Evolutionary conservation across 2,329 filamentous ascomycete species (phyloP).

Genomic region (Trichoderma semiorbis): DNA sequence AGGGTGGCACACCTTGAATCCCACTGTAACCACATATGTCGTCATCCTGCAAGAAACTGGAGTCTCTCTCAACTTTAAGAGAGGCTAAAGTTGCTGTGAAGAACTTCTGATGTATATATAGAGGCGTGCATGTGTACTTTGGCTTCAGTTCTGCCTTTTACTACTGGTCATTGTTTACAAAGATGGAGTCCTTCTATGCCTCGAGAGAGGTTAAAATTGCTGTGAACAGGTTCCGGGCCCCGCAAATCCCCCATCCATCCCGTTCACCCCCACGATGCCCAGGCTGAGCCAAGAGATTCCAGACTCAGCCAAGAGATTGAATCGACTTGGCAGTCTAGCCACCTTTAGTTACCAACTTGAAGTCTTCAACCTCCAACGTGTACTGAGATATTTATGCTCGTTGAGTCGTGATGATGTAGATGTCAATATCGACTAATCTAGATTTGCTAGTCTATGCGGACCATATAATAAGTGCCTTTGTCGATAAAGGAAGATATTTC

Average conservation of each 20-base stretch:
- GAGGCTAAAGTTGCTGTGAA: too few relatives aligned
- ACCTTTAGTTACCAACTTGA: neutral
- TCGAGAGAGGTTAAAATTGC: too few relatives aligned
- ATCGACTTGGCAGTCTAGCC: neutral
- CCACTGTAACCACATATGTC: too few relatives aligned
- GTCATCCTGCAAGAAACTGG: too few relatives aligned
- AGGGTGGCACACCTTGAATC: too few relatives aligned
- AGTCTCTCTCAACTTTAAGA: too few relatives aligned
- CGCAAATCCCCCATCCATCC: neutral
- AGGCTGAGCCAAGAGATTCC: neutral
- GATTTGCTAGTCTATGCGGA: neutral
- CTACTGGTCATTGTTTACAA: neutral
- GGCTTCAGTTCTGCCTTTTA: too few relatives aligned
- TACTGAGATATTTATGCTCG: neutral
- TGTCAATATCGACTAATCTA: fast-evolving
- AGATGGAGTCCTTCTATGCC: neutral
- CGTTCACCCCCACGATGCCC: neutral
- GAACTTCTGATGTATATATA: too few relatives aligned
- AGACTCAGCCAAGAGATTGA: neutral
- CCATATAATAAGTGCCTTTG: neutral
- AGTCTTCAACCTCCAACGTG: neutral
- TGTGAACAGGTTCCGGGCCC: too few relatives aligned
- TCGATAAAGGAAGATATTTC: neutral
- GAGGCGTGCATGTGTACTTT: too few relatives aligned
- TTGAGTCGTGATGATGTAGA: neutral